A percentile compares a stretch with the other conserved stretches of the same genome.
Evolutionary conservation across 164 flowering plant genomes (phyloP).

Genomic region (Buxus sempervirens): DNA sequence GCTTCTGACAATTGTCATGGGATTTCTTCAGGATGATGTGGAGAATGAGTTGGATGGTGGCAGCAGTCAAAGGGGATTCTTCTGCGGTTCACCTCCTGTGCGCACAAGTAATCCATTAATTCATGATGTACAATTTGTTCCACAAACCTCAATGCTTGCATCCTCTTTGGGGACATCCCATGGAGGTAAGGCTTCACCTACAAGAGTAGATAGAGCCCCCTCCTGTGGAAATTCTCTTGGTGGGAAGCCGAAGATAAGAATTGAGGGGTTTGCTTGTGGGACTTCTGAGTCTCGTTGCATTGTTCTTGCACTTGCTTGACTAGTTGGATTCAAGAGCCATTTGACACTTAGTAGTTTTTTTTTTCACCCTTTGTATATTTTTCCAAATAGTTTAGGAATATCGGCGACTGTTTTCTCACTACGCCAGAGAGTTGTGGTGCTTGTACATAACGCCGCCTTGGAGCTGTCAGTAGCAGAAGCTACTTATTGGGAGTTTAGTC

Average conservation of each 20-base stretch:
- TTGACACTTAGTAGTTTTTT: conserved; percentile 1
- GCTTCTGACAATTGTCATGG: not conserved
- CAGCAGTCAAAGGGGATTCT: conserved; percentile 16
- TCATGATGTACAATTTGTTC: conserved; percentile 28
- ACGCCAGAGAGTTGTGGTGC: no score
- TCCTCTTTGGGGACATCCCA: conserved; percentile 16
- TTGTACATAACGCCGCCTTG: not conserved
- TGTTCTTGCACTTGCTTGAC: conserved; percentile 27
- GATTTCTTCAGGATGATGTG: conserved; percentile 6
- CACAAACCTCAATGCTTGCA: conserved; percentile 10
- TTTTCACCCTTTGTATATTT: not conserved
- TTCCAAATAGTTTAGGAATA: not conserved
- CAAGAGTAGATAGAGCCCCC: conserved; percentile 17
- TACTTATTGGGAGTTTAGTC: no score
- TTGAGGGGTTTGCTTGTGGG: conserved; percentile 26
- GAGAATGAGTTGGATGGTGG: conserved; percentile 11
- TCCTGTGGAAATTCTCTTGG: conserved; percentile 23
- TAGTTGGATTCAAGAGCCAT: not conserved
- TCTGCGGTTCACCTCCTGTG: conserved; percentile 28
- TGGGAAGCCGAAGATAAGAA: conserved; percentile 24
- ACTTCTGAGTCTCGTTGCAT: conserved; percentile 21
- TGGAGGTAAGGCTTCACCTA: conserved; percentile 13
- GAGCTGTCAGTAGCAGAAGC: no score
- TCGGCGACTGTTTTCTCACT: no score
- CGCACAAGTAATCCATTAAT: conserved; percentile 27